phyloP scores from a whole-genome alignment of 805 yeast species.

The Hanseniaspora occidentalis region DNA sequence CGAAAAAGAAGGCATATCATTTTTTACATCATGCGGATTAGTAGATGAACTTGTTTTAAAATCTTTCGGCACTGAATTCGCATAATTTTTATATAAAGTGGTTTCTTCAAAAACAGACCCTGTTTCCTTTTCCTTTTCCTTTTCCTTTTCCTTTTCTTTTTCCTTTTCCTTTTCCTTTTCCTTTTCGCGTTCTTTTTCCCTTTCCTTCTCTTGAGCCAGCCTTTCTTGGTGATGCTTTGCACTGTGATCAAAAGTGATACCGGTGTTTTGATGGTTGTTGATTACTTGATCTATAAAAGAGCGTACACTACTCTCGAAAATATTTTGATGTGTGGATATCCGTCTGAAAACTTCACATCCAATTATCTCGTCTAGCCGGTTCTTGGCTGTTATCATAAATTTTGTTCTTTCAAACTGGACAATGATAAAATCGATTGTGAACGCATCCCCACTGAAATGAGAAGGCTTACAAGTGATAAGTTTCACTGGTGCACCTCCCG shows the following conservation, averaged over 20 bases:
- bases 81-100: too few relatives aligned
- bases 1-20: constrained; percentile 21
- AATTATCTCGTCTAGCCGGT: background rate
- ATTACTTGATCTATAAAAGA: background rate
- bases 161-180: too few relatives aligned
- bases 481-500: background rate
- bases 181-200: background rate
- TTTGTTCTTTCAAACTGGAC: background rate
- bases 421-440: background rate
- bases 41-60: too few relatives aligned
- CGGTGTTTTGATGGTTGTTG: background rate
- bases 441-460: background rate
- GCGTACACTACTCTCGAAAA: background rate
- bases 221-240: too few relatives aligned
- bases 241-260: background rate
- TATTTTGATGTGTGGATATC: background rate
- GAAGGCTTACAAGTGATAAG: background rate
- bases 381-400: background rate
- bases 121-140: too few relatives aligned
- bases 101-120: too few relatives aligned
- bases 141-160: too few relatives aligned
- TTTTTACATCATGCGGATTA: too few relatives aligned
- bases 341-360: background rate
- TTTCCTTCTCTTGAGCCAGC: background rate
- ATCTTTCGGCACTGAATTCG: too few relatives aligned